Evolutionary conservation across 2,329 filamentous ascomycete genomes (phyloP).

Genomic region (Neonectria faginata): DNA sequence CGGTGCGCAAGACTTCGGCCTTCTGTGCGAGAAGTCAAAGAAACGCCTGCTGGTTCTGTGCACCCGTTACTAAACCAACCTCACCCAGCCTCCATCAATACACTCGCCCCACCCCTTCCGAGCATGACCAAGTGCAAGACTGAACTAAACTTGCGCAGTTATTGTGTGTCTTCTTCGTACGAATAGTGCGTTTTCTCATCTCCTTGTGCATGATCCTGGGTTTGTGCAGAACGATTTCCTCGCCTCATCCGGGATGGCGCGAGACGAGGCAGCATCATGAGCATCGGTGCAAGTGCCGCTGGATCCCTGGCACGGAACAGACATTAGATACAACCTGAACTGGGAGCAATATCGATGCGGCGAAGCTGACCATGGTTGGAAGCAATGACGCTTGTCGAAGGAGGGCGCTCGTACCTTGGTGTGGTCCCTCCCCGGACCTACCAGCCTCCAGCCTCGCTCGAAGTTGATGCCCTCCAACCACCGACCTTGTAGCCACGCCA

Average conservation of each 20-base stretch:
- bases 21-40: constrained; percentile 21
- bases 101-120: constrained; percentile 36
- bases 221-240: constrained; percentile 41
- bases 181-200: constrained; percentile 23
- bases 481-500: constrained; percentile 9
- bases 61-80: constrained; percentile 43
- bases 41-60: constrained; percentile 28
- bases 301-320: constrained; percentile 29
- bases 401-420: constrained; percentile 25
- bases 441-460: constrained; percentile 14
- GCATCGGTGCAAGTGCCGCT: constrained; percentile 43
- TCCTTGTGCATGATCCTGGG: constrained; percentile 43
- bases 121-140: constrained; percentile 10
- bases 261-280: constrained; percentile 38
- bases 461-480: constrained; percentile 6
- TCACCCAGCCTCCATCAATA: constrained; percentile 42
- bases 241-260: constrained; percentile 36
- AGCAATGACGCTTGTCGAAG: constrained; percentile 30
- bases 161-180: constrained; percentile 24
- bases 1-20: constrained; percentile 19
- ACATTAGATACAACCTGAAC: constrained; percentile 29
- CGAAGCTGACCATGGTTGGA: constrained; percentile 30
- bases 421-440: constrained; percentile 10
- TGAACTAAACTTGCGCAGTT: constrained; percentile 20
- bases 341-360: constrained; percentile 23